phyloP scores from a whole-genome alignment of 176 grass and related monocot species.

The Ananas comosus region DNA sequence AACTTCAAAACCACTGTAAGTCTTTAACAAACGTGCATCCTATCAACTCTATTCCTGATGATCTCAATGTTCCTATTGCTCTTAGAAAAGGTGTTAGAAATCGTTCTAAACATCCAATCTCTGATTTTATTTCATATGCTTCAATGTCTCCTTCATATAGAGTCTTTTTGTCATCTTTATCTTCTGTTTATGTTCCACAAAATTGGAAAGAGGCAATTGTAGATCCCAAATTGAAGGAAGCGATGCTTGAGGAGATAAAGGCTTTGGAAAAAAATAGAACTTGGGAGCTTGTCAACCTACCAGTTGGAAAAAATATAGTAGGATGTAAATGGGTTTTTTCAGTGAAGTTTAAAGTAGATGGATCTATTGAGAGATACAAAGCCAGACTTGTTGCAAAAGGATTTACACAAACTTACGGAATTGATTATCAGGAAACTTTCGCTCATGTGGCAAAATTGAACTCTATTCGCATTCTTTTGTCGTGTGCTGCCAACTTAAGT shows the following conservation, averaged over 20 bases:
- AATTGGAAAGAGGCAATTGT: background rate
- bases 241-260: background rate
- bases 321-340: background rate
- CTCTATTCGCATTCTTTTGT: background rate
- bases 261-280: background rate
- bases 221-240: background rate
- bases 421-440: background rate
- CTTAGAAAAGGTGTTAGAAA: background rate
- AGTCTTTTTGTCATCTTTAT: background rate
- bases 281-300: background rate
- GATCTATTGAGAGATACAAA: background rate
- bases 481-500: background rate
- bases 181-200: background rate
- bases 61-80: background rate
- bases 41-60: background rate
- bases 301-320: background rate
- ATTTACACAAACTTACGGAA: background rate
- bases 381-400: background rate
- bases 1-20: background rate
- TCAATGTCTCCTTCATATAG: background rate
- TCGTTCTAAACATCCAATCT: background rate
- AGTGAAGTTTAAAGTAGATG: background rate
- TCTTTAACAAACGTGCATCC: background rate
- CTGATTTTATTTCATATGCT: background rate
- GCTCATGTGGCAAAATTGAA: background rate